These are phyloP conservation scores for Jamesozyma piceae DNA, from an alignment of 805 yeast species.

Conservation along the genomic window DNA sequence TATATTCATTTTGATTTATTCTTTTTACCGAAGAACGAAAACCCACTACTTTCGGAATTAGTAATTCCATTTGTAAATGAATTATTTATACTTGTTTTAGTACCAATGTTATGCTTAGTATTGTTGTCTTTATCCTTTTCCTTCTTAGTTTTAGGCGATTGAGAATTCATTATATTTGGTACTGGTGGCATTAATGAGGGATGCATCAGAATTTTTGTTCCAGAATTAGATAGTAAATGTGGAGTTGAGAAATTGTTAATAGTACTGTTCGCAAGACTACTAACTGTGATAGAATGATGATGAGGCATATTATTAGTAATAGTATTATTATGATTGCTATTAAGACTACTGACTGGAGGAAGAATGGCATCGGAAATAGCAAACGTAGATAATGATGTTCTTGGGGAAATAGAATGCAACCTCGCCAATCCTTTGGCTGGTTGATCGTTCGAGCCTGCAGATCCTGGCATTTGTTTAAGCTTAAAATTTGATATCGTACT, in stretches of 20 bases:
- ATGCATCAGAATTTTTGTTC: slow-evolving; percentile 8
- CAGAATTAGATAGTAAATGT: neutral
- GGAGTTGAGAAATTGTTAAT: neutral
- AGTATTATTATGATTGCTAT: too few relatives aligned
- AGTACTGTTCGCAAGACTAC: neutral
- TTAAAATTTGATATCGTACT: slow-evolving; percentile 3
- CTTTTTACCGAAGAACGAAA: slow-evolving; percentile 17
- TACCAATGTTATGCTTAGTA: neutral
- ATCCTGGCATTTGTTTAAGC: slow-evolving; percentile 2
- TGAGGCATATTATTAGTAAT: neutral
- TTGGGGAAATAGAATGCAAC: slow-evolving; percentile 12
- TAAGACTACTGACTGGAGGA: neutral
- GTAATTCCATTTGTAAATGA: neutral
- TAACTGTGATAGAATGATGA: neutral
- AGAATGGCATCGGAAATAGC: neutral
- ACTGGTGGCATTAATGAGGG: slow-evolving; percentile 10
- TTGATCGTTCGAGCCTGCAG: slow-evolving; percentile 2
- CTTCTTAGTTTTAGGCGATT: slow-evolving; percentile 8
- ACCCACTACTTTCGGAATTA: slow-evolving; percentile 4
- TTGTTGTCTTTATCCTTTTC: neutral
- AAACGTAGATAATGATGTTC: slow-evolving; percentile 11
- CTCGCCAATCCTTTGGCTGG: slow-evolving; percentile 8
- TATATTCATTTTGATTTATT: slow-evolving; percentile 6
- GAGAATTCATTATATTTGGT: slow-evolving; percentile 5
- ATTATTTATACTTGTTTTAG: neutral